Evolutionary conservation across 108 stramenopile genomes (phyloP), one percentile per base, ranked within the genome.

Genomic region (Skeletonema potamos): DNA sequence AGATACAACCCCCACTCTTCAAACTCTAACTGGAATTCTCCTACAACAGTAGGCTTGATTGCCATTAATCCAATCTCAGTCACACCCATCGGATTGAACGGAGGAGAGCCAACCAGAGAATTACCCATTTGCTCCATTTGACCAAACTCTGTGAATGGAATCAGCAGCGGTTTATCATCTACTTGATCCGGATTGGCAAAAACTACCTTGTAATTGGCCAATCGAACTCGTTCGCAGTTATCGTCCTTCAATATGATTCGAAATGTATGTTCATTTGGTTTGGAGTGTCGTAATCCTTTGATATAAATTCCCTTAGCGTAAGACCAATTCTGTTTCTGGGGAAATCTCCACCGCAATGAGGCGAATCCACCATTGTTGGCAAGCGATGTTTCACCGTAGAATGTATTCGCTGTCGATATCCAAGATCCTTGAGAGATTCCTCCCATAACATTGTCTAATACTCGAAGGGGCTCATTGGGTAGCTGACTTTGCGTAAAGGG

Each of bases 361-460:
- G 84, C 72, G 76, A 85, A 85, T 33, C 84, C 84, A 24, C 84
- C 84, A 74, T 85, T 85, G 33, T 85, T 85, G 15, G 63, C 78
- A 13, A 80, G 65, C 6, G 81, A 82, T 26, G 82, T 85, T n/a
- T 33, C 74, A 0, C 84, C 84, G 12, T 17, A 32, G 72, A 85
- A 85, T 12, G 74, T 62, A 27, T 75, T 76, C 13, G 82, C 54
- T 24, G 70, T 27, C 1, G 78, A 15, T 34, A 59, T 27, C 82
- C 82, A 85, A 5, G n/a, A 3, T 30, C 84, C 84, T 27, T 26
- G 34, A 7, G 84, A 85, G 26, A 76, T 44, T 1, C 84, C 84
- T 5, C 84, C 84, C 84, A 85, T 85, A 22, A 85, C 84, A 57
- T 75, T 83, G 60, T 85, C 84, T 67, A 80, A 82, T 22, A 85